These are phyloP conservation scores for Fusarium denticulatum DNA, from an alignment of 2,329 filamentous ascomycete species.

Conservation along the genomic window DNA sequence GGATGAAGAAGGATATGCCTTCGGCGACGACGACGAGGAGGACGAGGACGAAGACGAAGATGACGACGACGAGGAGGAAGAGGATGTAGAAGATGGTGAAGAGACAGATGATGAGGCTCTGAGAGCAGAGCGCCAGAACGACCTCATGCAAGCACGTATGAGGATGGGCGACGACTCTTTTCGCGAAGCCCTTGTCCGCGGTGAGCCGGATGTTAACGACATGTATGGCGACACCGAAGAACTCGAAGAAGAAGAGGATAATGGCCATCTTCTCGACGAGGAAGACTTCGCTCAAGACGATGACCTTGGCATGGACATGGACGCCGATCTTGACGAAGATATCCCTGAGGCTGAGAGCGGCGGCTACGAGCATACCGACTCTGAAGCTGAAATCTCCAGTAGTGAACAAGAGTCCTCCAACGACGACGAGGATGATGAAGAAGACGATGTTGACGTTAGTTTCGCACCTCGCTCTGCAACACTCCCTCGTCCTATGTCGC, in stretches of 20 bases:
- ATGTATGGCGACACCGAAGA: conserved; percentile 66
- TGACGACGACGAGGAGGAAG: conserved; percentile 52
- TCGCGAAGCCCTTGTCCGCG: conserved; percentile 65
- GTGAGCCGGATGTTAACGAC: conserved; percentile 58
- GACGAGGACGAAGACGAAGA: conserved; percentile 57
- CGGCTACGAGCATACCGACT: conserved; percentile 82
- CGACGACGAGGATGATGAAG: conserved; percentile 45
- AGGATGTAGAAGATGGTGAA: conserved; percentile 52
- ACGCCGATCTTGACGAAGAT: conserved; percentile 76
- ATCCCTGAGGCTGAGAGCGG: conserved; percentile 72
- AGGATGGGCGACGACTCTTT: conserved; percentile 70
- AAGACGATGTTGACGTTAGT: conserved; percentile 48
- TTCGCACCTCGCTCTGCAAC: conserved; percentile 52
- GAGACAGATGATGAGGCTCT: conserved; percentile 53
- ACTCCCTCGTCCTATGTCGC: conserved; percentile 50
- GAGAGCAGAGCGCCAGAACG: conserved; percentile 57
- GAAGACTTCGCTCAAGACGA: conserved; percentile 62
- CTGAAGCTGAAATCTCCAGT: conserved; percentile 70
- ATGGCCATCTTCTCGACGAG: conserved; percentile 70
- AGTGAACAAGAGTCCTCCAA: conserved; percentile 55
- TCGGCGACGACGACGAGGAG: conserved; percentile 54
- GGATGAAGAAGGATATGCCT: conserved; percentile 63
- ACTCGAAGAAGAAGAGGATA: conserved; percentile 64
- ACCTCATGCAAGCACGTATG: conserved; percentile 61
- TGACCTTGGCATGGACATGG: conserved; percentile 60